Conservation (phyloP, 2,329 filamentous ascomycete genomes). For the Sporothrix pseudoabietina region DNA sequence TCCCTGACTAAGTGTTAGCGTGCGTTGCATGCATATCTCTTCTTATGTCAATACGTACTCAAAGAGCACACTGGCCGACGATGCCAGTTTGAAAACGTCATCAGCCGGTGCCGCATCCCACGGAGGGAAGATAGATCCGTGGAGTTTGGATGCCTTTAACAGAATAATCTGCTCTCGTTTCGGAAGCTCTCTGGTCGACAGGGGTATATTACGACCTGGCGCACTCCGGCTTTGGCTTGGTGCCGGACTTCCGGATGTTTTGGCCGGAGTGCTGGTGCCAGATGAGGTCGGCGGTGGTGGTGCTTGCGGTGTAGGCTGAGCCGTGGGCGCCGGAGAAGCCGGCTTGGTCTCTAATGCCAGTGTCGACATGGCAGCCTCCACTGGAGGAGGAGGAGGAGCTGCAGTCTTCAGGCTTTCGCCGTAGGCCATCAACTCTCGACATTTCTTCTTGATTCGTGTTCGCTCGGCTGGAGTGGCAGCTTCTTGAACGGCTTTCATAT, state of each 20-base stretch:
- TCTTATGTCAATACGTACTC: constrained; percentile 53
- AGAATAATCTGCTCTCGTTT: constrained; percentile 76
- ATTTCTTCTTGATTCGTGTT: constrained; percentile 66
- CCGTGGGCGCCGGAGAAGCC: constrained; percentile 24
- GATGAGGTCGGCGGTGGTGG: constrained; percentile 27
- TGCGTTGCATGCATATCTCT: no score
- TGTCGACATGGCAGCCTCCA: constrained; percentile 21
- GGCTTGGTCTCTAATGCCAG: constrained; percentile 20
- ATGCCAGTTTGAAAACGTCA: constrained; percentile 60
- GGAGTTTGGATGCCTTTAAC: constrained; percentile 74
- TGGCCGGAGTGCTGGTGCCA: not conserved
- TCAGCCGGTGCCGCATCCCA: constrained; percentile 69
- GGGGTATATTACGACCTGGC: constrained; percentile 39
- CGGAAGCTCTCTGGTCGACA: constrained; percentile 62
- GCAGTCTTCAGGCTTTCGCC: constrained; percentile 73
- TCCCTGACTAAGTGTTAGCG: constrained; percentile 56
- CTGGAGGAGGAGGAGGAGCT: not conserved
- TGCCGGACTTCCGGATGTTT: not conserved
- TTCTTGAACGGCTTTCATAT: constrained; percentile 73
- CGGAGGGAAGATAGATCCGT: constrained; percentile 80
- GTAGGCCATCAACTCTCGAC: constrained; percentile 66
- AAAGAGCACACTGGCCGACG: constrained; percentile 57
- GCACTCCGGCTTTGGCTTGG: not conserved
- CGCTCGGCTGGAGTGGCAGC: constrained; percentile 65
- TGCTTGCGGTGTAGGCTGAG: constrained; percentile 20